These are phyloP conservation scores for Edaphochlamys debaryana DNA, from an alignment of 139 green algal genomes.

Conservation along the genomic window DNA sequence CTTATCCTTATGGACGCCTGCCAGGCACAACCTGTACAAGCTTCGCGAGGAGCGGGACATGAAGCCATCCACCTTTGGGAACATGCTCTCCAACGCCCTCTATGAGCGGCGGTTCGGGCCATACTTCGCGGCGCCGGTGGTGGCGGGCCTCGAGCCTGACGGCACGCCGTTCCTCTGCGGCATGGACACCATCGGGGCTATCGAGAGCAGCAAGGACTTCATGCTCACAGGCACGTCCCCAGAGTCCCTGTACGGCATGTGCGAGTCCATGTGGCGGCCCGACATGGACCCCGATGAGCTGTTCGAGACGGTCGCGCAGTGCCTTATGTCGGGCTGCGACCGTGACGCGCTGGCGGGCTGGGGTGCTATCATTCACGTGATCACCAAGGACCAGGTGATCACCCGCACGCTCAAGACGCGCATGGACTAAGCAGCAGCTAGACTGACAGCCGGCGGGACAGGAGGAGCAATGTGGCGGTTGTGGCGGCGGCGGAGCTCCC, in stretches of 20 bases:
- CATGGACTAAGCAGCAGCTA: conserved; percentile 86
- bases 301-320: conserved; percentile 96
- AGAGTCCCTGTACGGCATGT: conserved; percentile 96
- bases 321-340: conserved; percentile 90
- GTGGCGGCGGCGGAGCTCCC: no score
- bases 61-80: conserved; percentile 91
- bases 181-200: conserved; percentile 97
- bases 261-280: conserved; percentile 93
- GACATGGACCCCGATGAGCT: conserved; percentile 96
- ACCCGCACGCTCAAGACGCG: conserved; percentile 87
- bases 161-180: conserved; percentile 92
- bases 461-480: no score
- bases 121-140: conserved; percentile 95
- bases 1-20: not conserved
- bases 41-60: conserved; percentile 97
- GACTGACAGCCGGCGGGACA: no score
- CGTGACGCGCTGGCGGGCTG: conserved; percentile 96
- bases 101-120: conserved; percentile 98
- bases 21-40: conserved; percentile 97
- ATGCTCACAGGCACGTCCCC: conserved; percentile 92
- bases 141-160: conserved; percentile 93
- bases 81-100: conserved; percentile 91
- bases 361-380: conserved; percentile 94
- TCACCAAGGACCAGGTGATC: conserved; percentile 90
- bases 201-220: conserved; percentile 96